Evolutionary conservation across 441 rosid genomes (phyloP).

Genomic region (Metrosideros polymorpha): DNA sequence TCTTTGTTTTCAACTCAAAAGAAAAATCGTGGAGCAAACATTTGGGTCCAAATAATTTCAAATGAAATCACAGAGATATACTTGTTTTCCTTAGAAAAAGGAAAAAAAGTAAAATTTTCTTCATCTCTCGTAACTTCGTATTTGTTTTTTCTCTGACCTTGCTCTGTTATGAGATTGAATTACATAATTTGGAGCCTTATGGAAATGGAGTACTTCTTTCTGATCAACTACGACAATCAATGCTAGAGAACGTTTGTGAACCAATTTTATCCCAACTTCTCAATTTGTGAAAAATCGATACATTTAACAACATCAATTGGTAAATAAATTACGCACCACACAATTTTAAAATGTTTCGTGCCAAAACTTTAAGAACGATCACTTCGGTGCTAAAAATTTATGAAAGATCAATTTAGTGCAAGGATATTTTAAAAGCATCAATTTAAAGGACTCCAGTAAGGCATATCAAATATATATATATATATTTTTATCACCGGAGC

Average conservation of each 20-base stretch:
- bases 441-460: neutral
- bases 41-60: neutral
- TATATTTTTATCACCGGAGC: too few relatives aligned
- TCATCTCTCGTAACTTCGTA: neutral
- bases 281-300: neutral
- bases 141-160: neutral
- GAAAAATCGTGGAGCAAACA: neutral
- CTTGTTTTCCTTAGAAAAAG: neutral
- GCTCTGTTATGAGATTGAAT: neutral
- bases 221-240: neutral
- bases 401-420: neutral
- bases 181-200: neutral
- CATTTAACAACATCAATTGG: neutral
- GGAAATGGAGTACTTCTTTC: neutral
- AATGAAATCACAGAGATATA: neutral
- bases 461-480: neutral
- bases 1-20: neutral
- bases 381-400: neutral
- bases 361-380: neutral
- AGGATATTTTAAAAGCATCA: neutral
- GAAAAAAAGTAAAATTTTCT: neutral
- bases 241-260: neutral
- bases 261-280: neutral
- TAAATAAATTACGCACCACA: neutral
- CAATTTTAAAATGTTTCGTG: neutral